Conservation (phyloP, 1,139 yeast genomes). For the Debaryomyces psychrophilus region DNA sequence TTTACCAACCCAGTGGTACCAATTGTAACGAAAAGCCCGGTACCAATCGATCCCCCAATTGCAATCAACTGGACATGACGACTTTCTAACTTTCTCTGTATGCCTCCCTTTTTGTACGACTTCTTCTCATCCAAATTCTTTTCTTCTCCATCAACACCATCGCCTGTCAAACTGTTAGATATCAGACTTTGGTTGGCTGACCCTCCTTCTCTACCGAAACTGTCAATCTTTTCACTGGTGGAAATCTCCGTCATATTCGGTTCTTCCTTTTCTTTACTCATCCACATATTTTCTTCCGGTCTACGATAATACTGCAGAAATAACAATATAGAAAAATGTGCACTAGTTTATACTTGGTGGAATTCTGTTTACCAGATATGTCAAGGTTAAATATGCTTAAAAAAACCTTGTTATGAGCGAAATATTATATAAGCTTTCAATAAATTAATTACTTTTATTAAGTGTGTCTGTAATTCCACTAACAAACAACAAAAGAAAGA, state of each 20-base stretch:
- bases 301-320: background rate
- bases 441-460: background rate
- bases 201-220: constrained; percentile 2
- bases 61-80: constrained; percentile 40
- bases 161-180: background rate
- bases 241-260: background rate
- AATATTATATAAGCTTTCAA: background rate
- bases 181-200: constrained; percentile 1
- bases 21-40: constrained; percentile 47
- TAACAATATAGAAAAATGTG: background rate
- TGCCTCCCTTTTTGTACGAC: constrained; percentile 1
- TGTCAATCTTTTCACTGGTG: background rate
- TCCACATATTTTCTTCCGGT: constrained; percentile 2
- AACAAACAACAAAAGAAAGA: background rate
- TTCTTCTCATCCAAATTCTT: background rate
- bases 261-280: background rate
- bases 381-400: background rate
- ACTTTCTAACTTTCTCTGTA: constrained; percentile 14
- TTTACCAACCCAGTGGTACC: constrained; percentile 42
- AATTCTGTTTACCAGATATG: background rate
- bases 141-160: background rate
- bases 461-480: background rate
- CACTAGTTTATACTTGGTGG: background rate
- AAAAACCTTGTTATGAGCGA: background rate
- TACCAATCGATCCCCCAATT: constrained; percentile 39